Evolutionary conservation across 23 red algal species (phyloP), one percentile per base, ranked within the genome.

Genomic region (Porphyridium purpureum): DNA sequence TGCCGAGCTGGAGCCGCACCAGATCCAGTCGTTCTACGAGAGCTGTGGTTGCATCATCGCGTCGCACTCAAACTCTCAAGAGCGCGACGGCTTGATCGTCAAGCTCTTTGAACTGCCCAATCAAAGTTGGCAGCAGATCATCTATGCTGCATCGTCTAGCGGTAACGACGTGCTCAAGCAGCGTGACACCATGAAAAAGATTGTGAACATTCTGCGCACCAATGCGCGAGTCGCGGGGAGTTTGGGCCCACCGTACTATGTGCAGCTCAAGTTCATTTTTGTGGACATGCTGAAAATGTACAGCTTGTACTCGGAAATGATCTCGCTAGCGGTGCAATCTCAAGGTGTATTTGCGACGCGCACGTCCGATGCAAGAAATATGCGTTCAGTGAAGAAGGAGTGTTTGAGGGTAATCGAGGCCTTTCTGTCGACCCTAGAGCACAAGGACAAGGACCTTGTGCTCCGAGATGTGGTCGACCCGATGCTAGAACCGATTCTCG

Each of bases 51-150:
- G 76, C 49, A 84, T 95, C 28, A 81, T 95, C 57, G 62, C 56
- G 19, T 67, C 67, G 21, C 62, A 76, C 41, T 40, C 69, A 24
- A 72, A 83, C 32, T 36, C 32, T 0, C 8, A 24, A 31, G 35
- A 47, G 42, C 73, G 66, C 21, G 53, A 70, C 21, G 52, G 59
- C 42, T 62, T 80, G 22, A 72, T 93, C 5, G 40, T 68, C 47
- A 74, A 83, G 57, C 77, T 95, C 15, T 95, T 84, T 59, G 79
- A 95, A 26, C 62, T 83, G 31, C 88, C 88, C 40, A 95, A 95
- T 42, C 56, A 54, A 14, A 83, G 64, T 49, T 95, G 79, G 79
- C 67, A 51, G 55, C 51, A 66, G 24, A 55, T 95, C 24, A 29
- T 95, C 31, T 70, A 76, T 47, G 72, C 72, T 11, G 77, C 76